phyloP scores from a whole-genome alignment of 164 flowering plant species.

The Vitis riparia region DNA sequence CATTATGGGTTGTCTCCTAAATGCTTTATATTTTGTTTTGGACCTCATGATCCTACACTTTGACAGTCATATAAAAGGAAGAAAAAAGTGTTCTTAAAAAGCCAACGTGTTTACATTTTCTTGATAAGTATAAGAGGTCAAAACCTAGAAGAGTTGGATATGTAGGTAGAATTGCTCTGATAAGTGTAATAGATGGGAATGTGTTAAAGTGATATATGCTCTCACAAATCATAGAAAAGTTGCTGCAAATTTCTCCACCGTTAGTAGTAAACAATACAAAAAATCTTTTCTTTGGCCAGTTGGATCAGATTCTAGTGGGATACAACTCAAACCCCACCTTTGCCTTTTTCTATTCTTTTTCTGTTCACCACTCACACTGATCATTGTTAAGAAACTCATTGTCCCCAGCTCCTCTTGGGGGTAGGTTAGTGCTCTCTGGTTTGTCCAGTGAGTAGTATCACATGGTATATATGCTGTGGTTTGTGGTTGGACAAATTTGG shows the following conservation, averaged over 20 bases:
- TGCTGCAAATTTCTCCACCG: conserved; percentile 1
- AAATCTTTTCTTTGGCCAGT: not conserved
- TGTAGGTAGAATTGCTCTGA: conserved; percentile 2
- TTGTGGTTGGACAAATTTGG: no score
- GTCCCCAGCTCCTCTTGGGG: not conserved
- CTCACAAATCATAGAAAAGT: conserved; percentile 8
- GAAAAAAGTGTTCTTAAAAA: no score
- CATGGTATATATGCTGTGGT: no score
- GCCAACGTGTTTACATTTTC: no score
- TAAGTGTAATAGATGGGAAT: conserved; percentile 2
- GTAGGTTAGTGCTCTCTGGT: no score
- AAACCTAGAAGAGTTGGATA: conserved; percentile 10
- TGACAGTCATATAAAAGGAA: no score
- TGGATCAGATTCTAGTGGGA: conserved; percentile 7
- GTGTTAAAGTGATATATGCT: conserved; percentile 11
- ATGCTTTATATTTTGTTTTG: no score
- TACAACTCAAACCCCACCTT: conserved; percentile 19
- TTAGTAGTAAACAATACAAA: not conserved
- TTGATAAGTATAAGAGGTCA: conserved; percentile 1
- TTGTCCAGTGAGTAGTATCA: no score
- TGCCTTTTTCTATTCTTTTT: not conserved
- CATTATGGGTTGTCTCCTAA: no score
- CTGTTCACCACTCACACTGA: conserved; percentile 1
- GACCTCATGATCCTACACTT: no score
- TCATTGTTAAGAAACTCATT: not conserved